Conservation (phyloP, 768 basidiomycete species). For the Nidularia pulvinata region DNA sequence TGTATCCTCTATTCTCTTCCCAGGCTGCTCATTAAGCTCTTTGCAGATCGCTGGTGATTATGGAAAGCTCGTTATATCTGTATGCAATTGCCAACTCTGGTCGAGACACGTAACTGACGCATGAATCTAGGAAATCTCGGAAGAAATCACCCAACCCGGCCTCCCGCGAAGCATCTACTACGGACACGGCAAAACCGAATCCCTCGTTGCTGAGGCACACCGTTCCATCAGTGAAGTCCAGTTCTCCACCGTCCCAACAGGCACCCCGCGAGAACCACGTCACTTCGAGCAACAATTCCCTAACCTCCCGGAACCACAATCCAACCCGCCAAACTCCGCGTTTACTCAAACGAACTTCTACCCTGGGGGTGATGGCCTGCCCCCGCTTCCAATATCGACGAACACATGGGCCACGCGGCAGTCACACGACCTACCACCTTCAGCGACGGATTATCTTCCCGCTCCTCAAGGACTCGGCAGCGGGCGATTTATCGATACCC, state of each 20-base stretch:
- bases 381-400: not conserved
- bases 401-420: constrained; percentile 1
- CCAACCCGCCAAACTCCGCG: too few species aligned
- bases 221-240: constrained; percentile 51
- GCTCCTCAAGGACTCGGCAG: constrained; percentile 21
- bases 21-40: not conserved
- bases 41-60: constrained; percentile 51
- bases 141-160: constrained; percentile 82
- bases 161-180: constrained; percentile 72
- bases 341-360: not conserved
- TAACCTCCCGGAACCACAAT: not conserved
- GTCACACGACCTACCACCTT: constrained; percentile 5
- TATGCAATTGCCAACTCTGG: constrained; percentile 14
- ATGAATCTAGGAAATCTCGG: constrained; percentile 65
- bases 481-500: constrained; percentile 22
- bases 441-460: constrained; percentile 12
- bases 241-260: constrained; percentile 38
- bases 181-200: constrained; percentile 61
- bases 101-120: not conserved
- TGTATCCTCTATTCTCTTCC: constrained; percentile 10
- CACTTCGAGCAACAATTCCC: constrained; percentile 10
- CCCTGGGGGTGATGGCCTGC: not conserved
- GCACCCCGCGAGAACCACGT: constrained; percentile 15
- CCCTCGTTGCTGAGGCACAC: constrained; percentile 63
- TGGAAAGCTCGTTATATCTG: constrained; percentile 50